Conservation (phyloP, 331 rosid genomes). For the Erythrophleum ivorense region DNA sequence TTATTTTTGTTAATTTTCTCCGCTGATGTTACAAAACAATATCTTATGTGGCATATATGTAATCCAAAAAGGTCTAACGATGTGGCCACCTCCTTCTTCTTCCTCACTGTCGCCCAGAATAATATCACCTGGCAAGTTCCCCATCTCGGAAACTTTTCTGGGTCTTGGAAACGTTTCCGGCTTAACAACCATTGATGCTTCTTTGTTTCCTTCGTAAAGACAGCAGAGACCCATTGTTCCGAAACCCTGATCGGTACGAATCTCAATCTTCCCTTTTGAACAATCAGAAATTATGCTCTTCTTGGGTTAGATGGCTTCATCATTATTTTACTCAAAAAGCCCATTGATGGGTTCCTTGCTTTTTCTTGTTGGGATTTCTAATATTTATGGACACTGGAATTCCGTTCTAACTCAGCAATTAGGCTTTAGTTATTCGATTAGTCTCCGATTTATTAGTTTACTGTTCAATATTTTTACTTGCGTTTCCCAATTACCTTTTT, state of each 20-base stretch:
- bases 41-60: no score
- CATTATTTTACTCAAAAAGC: not conserved
- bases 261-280: not conserved
- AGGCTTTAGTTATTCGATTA: not conserved
- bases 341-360: not conserved
- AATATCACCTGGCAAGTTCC: not conserved
- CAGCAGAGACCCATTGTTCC: not conserved
- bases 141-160: not conserved
- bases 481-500: not conserved
- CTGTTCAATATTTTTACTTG: not conserved
- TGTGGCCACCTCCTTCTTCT: no score
- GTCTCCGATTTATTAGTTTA: not conserved
- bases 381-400: no score
- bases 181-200: not conserved
- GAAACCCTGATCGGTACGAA: not conserved
- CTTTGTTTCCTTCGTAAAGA: not conserved
- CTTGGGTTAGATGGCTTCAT: not conserved
- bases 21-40: no score
- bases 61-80: no score
- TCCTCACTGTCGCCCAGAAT: no score
- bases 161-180: not conserved
- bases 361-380: not conserved
- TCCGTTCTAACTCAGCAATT: not conserved
- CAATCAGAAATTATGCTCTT: not conserved
- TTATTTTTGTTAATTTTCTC: no score